Percentiles rank a stretch among this genome's conserved stretches.
phyloP scores from a whole-genome alignment of 352 stramenopile species.

The Pythium chondricola region DNA sequence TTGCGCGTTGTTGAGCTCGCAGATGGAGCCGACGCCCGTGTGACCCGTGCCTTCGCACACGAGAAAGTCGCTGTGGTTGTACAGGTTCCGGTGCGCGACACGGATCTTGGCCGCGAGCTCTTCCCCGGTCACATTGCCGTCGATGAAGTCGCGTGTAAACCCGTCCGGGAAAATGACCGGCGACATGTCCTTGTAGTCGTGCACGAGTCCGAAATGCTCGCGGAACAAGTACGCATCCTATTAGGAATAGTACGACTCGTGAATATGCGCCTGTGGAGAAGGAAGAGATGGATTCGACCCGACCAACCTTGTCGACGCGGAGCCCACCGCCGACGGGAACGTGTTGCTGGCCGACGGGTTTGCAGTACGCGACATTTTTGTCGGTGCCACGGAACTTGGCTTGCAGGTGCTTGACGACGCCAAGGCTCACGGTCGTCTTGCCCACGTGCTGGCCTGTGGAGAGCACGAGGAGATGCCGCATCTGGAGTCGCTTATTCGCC shows the following conservation, averaged over 20 bases:
- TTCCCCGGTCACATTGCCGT: constrained; percentile 89
- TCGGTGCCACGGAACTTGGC: constrained; percentile 74
- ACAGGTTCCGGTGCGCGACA: constrained; percentile 73
- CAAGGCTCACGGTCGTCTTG: constrained; percentile 95
- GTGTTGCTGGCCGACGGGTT: constrained; percentile 95
- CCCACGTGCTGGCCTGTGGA: constrained; percentile 96
- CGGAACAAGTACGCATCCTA: constrained; percentile 94
- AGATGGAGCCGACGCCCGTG: constrained; percentile 88
- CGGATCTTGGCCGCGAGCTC: constrained; percentile 80
- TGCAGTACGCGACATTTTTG: constrained; percentile 89
- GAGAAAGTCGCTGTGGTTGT: constrained; percentile 86
- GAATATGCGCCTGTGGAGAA: background rate
- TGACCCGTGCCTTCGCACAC: constrained; percentile 94
- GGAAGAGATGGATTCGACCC: background rate
- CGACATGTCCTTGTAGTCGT: constrained; percentile 96
- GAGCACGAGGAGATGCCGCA: constrained; percentile 75
- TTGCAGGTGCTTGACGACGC: constrained; percentile 91
- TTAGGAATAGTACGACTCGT: background rate
- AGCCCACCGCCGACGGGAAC: constrained; percentile 75
- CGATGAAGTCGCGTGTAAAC: constrained; percentile 96
- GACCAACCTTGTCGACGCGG: constrained; percentile 76
- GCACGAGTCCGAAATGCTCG: constrained; percentile 94
- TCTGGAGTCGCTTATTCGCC: background rate
- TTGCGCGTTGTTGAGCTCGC: constrained; percentile 88
- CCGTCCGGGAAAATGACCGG: constrained; percentile 95